Evolutionary conservation across 768 basidiomycete species (phyloP), one percentile per base, ranked within the genome.

Genomic region (Chalciporus chontae): DNA sequence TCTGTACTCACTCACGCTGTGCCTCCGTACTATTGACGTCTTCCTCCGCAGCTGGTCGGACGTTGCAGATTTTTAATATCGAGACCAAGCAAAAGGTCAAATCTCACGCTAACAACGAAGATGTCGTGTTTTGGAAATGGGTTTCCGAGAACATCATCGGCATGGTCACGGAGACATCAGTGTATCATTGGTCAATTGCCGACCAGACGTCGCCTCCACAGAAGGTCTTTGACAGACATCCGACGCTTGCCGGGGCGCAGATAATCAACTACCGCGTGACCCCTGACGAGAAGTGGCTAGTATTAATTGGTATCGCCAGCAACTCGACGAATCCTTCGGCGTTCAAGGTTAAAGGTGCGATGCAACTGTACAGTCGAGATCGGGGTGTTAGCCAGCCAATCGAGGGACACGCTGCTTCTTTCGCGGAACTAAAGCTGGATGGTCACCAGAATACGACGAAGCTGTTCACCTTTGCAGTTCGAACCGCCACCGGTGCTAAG

Each of bases 121-220:
- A 99, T 65, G 78, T 96, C 45, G 85, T 92, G 21, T 99, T 96
- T 72, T 99, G 96, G 96, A 97, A 96, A 68, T 99, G 96, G 96
- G 84, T 97, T 34, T 88, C 85, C 41, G 87, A 92, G 54, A 81
- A 84, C 15, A 88, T 88, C 24, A 85, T 99, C 54, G 96, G 96
- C 61, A 80, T 98, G 73, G 96, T 97, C 61, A 97, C 95, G 24
- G 94, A 97, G 52, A 78, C 88, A 0, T 79, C 93, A 5, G 95
- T 98, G 26, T 90, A 80, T 68, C 94, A 98, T 69, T 96, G 94
- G 94, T 77, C 85, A 50, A 84, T 87, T 57, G 60, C 72, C 36
- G 87, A 92, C 70, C 71, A 77, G 55, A 87, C 84, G 3, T 86
- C 90, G 1, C 71, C 87, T 3, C 90, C 88, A 3, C 86, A 89